Evolutionary conservation across 306 rosid genomes (phyloP).

Genomic region (Cucurbita argyrosperma): DNA sequence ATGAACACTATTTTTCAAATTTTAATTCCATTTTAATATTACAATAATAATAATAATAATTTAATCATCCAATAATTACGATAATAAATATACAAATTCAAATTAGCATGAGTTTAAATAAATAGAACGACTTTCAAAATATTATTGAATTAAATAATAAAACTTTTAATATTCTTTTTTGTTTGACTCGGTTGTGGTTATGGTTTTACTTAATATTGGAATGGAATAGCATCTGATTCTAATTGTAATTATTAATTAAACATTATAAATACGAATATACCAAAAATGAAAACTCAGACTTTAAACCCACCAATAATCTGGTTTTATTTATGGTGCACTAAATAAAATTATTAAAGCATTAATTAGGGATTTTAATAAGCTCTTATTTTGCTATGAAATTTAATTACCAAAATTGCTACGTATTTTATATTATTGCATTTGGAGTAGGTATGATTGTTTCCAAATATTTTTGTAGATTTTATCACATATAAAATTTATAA

Average conservation of each 20-base stretch:
- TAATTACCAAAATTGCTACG: neutral
- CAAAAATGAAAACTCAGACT: neutral
- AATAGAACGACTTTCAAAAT: too few species aligned
- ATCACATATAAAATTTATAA: neutral
- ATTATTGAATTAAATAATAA: neutral
- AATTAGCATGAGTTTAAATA: neutral
- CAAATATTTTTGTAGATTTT: neutral
- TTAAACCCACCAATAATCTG: neutral
- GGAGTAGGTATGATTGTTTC: neutral
- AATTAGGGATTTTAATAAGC: neutral
- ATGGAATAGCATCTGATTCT: neutral
- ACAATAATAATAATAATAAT: neutral
- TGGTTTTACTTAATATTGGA: neutral
- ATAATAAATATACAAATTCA: neutral
- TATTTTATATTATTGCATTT: neutral
- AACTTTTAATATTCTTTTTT: neutral
- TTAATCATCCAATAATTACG: neutral
- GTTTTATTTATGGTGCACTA: too few species aligned
- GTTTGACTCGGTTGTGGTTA: too few species aligned
- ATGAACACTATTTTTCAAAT: too few species aligned
- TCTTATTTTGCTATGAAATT: neutral
- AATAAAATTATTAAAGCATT: neutral
- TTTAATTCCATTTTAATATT: too few species aligned
- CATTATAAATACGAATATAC: neutral
- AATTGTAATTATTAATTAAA: neutral